phyloP scores from a whole-genome alignment of 208 protist genomes.

The Leishmania turanica region DNA sequence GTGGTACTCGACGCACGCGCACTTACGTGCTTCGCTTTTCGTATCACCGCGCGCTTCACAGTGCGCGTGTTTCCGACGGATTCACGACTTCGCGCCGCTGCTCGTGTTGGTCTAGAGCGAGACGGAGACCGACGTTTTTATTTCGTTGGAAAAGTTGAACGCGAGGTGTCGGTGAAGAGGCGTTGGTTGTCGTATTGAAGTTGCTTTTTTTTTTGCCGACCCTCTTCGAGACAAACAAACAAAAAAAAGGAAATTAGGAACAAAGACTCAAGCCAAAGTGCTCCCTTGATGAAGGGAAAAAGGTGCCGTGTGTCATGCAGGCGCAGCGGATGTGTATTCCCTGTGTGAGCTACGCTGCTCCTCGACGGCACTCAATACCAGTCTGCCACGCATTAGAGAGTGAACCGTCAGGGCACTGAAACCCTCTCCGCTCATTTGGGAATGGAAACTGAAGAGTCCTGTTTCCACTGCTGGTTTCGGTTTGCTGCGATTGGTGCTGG shows the following conservation, averaged over 20 bases:
- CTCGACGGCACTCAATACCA: background rate
- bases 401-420: background rate
- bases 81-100: background rate
- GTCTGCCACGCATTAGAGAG: background rate
- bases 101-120: background rate
- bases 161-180: background rate
- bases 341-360: background rate
- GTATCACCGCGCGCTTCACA: background rate
- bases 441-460: background rate
- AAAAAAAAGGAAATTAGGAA: background rate
- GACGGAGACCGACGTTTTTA: background rate
- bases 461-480: background rate
- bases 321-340: background rate
- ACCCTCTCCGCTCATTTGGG: background rate
- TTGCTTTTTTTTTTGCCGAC: background rate
- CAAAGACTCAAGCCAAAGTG: background rate
- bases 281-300: background rate
- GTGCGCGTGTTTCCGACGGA: background rate
- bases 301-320: background rate
- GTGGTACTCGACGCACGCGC: background rate
- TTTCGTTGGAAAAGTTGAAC: background rate
- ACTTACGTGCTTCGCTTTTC: background rate
- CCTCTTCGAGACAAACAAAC: background rate
- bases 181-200: background rate
- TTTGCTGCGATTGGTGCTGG: background rate